Percentiles rank a stretch among this genome's conserved stretches.
These are phyloP conservation scores for Lojkania enalia DNA, from an alignment of 2,329 filamentous ascomycete genomes.

Conservation along the genomic window DNA sequence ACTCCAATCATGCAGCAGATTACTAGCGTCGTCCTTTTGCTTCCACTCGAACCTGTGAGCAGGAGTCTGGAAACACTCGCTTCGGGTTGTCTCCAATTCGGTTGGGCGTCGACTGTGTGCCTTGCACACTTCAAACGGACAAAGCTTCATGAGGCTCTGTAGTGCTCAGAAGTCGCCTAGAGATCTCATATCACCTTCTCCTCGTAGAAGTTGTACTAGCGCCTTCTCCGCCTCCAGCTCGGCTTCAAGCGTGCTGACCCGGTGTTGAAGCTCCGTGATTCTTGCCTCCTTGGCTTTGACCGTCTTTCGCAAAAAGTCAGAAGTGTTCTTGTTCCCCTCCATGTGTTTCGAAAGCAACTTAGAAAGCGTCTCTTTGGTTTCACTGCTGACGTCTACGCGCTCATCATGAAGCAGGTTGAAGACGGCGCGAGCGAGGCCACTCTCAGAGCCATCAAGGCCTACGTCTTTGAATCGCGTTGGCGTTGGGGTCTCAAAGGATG, in stretches of 20 bases:
- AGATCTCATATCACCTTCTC: too few relatives aligned
- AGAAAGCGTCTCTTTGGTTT: slow-evolving; percentile 22
- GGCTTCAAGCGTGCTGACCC: slow-evolving; percentile 62
- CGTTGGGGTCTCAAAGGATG: slow-evolving; percentile 40
- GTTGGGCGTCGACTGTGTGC: too few relatives aligned
- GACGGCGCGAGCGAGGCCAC: slow-evolving; percentile 46
- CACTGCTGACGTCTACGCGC: slow-evolving; percentile 40
- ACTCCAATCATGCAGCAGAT: too few relatives aligned
- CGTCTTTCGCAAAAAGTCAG: slow-evolving; percentile 66
- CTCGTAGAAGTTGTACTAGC: slow-evolving; percentile 37
- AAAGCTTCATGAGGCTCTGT: too few relatives aligned
- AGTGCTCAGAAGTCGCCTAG: too few relatives aligned
- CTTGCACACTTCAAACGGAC: too few relatives aligned
- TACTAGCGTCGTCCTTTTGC: too few relatives aligned
- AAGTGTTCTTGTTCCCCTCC: slow-evolving; percentile 64
- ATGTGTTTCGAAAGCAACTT: slow-evolving; percentile 51
- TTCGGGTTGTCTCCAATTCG: too few relatives aligned
- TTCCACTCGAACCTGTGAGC: too few relatives aligned
- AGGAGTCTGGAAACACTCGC: too few relatives aligned
- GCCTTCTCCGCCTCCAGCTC: slow-evolving; percentile 58
- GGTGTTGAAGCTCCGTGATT: slow-evolving; percentile 66
- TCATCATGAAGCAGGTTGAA: slow-evolving; percentile 55
- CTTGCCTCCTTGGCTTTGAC: slow-evolving; percentile 67
- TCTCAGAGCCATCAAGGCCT: slow-evolving; percentile 5
- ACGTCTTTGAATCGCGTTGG: slow-evolving; percentile 35